Base-by-base conservation (phyloP, 805 yeast species). In the Diddensiella transvaalensis region DNA sequence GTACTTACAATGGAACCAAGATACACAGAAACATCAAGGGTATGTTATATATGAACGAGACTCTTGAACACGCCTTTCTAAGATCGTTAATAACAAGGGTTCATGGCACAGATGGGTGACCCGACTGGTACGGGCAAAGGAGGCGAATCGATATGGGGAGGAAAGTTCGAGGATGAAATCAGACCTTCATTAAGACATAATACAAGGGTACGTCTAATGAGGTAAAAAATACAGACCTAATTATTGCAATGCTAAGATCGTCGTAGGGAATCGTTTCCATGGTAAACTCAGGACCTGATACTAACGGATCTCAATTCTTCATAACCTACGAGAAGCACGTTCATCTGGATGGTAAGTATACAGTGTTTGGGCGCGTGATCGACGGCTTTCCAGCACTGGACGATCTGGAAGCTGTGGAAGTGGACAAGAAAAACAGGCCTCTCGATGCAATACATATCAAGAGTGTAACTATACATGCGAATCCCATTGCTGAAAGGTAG, bases 241-340 rank as follows among this genome's bases (percentile, higher is more conserved):
- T 42, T 19, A n/a, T n/a, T n/a, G n/a, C n/a, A n/a, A n/a, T n/a
- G n/a, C n/a, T n/a, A n/a, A n/a, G n/a, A n/a, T n/a, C n/a, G n/a
- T 35, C 11, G 6, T 24, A 53, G 71, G 95, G 95, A 66, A 72
- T 89, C 54, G 76, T 88, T 54, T 85, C 95, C 1, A 88, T 88
- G 96, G 96, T 96, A 42, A 88, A 89, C 60, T 85, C 96, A 2
- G 96, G 96, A 15, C 86, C 93, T 48, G 79, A 83, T 62, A 88
- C 96, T 40, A 88, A 89, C 62, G 96, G 96, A 0, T 85, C 95
- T 1, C 96, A 88, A 66, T 89, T 86, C 58, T 88, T 89, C 67
- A 82, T 88, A 65, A 85, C 95, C 60, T 82, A 89, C 0, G 76
- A 70, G 46, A 78, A 88, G 2, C 78, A 82, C 3, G 82, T 87